Evolutionary conservation across 257 asterid species (phyloP).

Genomic region (Capsicum baccatum): DNA sequence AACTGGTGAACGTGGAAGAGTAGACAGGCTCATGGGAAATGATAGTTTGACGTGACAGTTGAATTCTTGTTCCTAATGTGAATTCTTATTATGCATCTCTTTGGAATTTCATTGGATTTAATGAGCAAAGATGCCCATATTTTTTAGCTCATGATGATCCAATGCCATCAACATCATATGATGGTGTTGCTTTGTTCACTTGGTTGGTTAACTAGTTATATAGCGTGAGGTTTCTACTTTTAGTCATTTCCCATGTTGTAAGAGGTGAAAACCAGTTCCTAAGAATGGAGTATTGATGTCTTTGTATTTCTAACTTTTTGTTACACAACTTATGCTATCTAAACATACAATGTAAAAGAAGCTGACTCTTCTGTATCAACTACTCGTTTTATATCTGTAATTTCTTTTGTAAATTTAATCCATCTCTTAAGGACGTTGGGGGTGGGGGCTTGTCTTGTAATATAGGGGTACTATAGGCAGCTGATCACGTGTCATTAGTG

Average conservation of each 20-base stretch:
- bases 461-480: constrained; percentile 6
- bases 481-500: constrained; percentile 61
- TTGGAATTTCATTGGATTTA: background rate
- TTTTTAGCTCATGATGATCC: constrained; percentile 3
- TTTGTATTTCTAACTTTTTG: constrained; percentile 2
- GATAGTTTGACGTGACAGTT: constrained; percentile 4
- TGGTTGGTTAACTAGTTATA: constrained; percentile 18
- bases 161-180: constrained; percentile 21
- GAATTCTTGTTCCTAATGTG: background rate
- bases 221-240: background rate
- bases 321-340: background rate
- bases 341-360: constrained; percentile 18
- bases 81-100: background rate
- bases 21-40: constrained; percentile 27
- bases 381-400: background rate
- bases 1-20: constrained; percentile 45
- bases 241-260: background rate
- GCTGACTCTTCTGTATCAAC: constrained; percentile 17
- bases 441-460: no score
- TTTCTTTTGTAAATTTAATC: background rate
- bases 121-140: constrained; percentile 10
- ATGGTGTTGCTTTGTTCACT: constrained; percentile 19
- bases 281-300: constrained; percentile 5
- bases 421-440: no score
- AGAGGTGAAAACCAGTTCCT: background rate